Evolutionary conservation across 2,329 filamentous ascomycete species (phyloP).

Genomic region (Diplodia corticola): DNA sequence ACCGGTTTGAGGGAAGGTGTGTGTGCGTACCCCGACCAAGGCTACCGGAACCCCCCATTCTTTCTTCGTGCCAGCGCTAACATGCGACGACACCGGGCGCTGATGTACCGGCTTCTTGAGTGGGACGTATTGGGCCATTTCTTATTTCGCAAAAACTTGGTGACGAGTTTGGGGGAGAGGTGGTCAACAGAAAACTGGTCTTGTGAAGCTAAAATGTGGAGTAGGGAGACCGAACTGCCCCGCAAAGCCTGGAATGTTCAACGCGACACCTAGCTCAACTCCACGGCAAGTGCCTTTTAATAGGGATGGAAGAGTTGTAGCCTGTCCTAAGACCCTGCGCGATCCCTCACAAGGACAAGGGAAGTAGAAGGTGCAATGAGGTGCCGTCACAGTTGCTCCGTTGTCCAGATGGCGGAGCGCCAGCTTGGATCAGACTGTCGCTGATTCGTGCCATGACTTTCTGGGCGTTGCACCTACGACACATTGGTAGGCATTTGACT

Average conservation of each 20-base stretch:
- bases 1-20: not conserved
- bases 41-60: constrained; percentile 12
- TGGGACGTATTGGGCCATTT: constrained; percentile 2
- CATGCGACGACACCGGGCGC: not conserved
- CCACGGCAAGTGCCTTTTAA: not conserved
- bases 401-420: not conserved
- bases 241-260: not conserved
- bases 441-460: not conserved
- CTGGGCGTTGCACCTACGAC: not conserved
- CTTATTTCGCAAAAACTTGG: not conserved
- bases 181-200: not conserved
- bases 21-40: not conserved
- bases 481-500: not conserved
- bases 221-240: not conserved
- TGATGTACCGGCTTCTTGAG: not conserved
- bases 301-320: not conserved
- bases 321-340: not conserved
- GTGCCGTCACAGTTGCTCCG: not conserved
- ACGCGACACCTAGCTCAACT: not conserved
- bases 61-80: not conserved
- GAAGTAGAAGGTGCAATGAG: not conserved
- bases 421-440: not conserved
- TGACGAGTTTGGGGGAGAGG: not conserved
- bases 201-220: not conserved
- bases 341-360: not conserved